Evolutionary conservation across 306 rosid species (phyloP).

Genomic region (Prosopis cineraria): DNA sequence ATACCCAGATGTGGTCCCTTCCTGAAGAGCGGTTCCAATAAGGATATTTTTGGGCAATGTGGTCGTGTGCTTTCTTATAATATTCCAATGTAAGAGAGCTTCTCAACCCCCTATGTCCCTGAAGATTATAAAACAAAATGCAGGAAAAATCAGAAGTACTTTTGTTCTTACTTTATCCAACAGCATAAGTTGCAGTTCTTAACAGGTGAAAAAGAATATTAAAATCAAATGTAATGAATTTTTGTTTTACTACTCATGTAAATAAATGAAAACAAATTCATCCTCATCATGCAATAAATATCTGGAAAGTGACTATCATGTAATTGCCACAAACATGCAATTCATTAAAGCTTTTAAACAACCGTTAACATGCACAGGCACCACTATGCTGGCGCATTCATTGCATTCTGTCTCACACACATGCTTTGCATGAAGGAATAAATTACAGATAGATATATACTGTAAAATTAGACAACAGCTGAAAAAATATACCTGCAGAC

Average conservation of each 20-base stretch:
- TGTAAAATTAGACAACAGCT: conserved; percentile 8
- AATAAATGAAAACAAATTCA: conserved; percentile 15
- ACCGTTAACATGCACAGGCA: conserved; percentile 14
- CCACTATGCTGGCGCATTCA: conserved; percentile 3
- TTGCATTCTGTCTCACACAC: conserved; percentile 19
- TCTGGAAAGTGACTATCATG: conserved; percentile 7
- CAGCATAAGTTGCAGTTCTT: background rate
- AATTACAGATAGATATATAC: conserved; percentile 9
- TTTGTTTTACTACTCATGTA: conserved; percentile 12
- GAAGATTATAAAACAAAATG: conserved; percentile 36
- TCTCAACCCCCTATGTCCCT: conserved; percentile 89
- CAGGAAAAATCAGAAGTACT: conserved; percentile 12
- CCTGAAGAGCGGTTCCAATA: conserved; percentile 94
- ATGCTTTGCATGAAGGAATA: conserved; percentile 10
- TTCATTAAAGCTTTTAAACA: conserved; percentile 4
- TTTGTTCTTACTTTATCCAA: conserved; percentile 6
- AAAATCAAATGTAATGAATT: conserved; percentile 12
- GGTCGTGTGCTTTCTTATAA: conserved; percentile 71
- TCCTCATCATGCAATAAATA: conserved; percentile 20
- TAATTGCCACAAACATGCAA: conserved; percentile 15
- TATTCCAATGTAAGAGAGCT: conserved; percentile 90
- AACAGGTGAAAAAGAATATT: conserved; percentile 25
- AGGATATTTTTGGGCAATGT: conserved; percentile 71
- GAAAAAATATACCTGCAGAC: conserved; percentile 58
- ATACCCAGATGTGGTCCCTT: conserved; percentile 97